phyloP scores from a whole-genome alignment of 305 asterid genomes.

The Rubia tinctorum region DNA sequence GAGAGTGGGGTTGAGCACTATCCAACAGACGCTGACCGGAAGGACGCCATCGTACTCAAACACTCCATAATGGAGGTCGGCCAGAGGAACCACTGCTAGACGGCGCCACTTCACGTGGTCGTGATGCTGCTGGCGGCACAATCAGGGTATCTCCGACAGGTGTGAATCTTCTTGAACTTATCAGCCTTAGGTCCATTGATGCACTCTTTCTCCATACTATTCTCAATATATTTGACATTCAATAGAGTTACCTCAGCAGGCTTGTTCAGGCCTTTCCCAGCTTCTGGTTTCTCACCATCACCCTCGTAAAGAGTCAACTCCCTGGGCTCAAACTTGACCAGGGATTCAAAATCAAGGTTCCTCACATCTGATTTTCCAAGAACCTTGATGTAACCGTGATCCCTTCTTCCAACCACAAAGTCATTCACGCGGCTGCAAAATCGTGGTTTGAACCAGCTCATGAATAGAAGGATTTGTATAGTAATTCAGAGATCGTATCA shows the following conservation, averaged over 20 bases:
- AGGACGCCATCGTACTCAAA: slow-evolving; percentile 71
- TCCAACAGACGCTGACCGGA: slow-evolving; percentile 83
- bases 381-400: slow-evolving; percentile 78
- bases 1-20: slow-evolving; percentile 85
- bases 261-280: too few relatives aligned
- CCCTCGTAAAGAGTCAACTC: slow-evolving; percentile 67
- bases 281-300: slow-evolving; percentile 71
- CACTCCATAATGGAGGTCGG: slow-evolving; percentile 78
- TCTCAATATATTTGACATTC: slow-evolving; percentile 61
- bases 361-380: slow-evolving; percentile 76
- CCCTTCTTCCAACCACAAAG: slow-evolving; percentile 70
- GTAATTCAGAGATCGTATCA: slow-evolving; percentile 59
- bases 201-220: slow-evolving; percentile 46
- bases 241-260: slow-evolving; percentile 81
- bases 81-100: slow-evolving; percentile 85
- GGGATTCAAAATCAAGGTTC: slow-evolving; percentile 67
- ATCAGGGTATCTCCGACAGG: slow-evolving; percentile 64
- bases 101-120: slow-evolving; percentile 94
- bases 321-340: slow-evolving; percentile 57
- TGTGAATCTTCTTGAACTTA: slow-evolving; percentile 43
- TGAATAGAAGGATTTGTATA: slow-evolving; percentile 63
- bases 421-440: slow-evolving; percentile 66
- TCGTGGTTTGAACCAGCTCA: slow-evolving; percentile 71
- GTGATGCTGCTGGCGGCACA: slow-evolving; percentile 75
- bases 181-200: slow-evolving; percentile 60